Conservation (phyloP, 2,329 filamentous ascomycete species). For the Harringtonia aguacate region DNA sequence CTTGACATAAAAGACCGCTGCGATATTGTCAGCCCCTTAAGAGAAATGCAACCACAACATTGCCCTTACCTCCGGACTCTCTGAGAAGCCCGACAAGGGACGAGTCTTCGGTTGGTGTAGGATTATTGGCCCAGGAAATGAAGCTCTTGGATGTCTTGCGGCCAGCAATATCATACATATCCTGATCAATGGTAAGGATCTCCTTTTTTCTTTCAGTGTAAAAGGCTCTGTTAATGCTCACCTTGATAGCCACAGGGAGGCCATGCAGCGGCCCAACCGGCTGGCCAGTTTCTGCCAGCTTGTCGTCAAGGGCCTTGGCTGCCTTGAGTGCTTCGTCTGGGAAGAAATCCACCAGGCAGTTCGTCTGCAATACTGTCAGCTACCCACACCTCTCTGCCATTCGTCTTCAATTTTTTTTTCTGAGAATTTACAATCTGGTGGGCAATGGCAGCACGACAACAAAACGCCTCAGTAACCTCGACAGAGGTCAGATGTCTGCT, state of each 20-base stretch:
- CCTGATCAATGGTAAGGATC: neutral
- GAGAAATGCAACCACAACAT: no score
- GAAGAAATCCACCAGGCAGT: constrained; percentile 27
- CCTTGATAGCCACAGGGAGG: constrained; percentile 24
- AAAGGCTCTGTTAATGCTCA: constrained; percentile 27
- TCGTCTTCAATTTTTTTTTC: constrained; percentile 20
- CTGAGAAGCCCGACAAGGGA: constrained; percentile 14
- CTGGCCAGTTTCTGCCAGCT: constrained; percentile 17
- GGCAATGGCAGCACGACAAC: neutral
- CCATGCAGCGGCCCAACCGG: constrained; percentile 25
- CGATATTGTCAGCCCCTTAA: no score
- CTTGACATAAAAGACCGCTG: constrained; percentile 16
- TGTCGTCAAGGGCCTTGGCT: constrained; percentile 20
- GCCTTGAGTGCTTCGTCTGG: constrained; percentile 19
- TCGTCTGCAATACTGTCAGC: constrained; percentile 10
- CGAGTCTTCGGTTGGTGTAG: no score
- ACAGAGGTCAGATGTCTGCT: neutral
- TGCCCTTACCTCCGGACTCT: constrained; percentile 15
- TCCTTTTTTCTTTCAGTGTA: neutral
- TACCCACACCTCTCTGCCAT: no score
- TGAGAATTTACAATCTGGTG: constrained; percentile 6
- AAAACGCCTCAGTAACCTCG: neutral
- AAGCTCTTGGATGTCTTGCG: no score
- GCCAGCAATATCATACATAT: neutral
- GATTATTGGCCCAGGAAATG: no score